These are phyloP conservation scores for Coprinopsis cinerea DNA, from an alignment of 768 basidiomycete species.

Conservation along the genomic window DNA sequence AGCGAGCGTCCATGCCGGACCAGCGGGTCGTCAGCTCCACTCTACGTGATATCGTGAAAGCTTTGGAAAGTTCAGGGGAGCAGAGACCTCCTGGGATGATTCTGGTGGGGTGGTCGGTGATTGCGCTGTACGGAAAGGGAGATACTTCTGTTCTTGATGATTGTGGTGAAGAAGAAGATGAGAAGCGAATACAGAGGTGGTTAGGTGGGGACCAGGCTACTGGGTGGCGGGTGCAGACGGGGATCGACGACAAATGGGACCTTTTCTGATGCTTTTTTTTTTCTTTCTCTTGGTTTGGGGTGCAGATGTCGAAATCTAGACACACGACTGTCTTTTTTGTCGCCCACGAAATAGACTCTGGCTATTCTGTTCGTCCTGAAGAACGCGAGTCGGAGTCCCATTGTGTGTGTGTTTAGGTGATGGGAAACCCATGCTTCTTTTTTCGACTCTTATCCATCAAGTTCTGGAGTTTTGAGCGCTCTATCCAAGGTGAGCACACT, in stretches of 20 bases:
- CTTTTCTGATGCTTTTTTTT: conserved; percentile 10
- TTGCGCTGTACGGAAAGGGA: conserved; percentile 69
- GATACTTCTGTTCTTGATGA: conserved; percentile 69
- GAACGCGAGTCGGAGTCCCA: no score
- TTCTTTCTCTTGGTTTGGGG: neutral
- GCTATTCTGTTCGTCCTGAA: no score
- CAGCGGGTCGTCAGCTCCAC: conserved; percentile 83
- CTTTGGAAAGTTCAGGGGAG: conserved; percentile 69
- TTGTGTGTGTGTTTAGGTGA: no score
- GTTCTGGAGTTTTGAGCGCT: no score
- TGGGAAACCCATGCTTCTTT: no score
- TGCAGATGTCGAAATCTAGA: neutral
- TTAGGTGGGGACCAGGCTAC: conserved; percentile 40
- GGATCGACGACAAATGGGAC: conserved; percentile 43
- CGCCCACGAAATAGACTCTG: no score
- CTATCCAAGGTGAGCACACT: no score
- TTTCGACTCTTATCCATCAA: no score
- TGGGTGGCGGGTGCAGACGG: conserved; percentile 62
- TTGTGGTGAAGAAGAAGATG: conserved; percentile 33
- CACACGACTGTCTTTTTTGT: no score
- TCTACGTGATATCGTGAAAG: conserved; percentile 59
- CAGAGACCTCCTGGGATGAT: conserved; percentile 97
- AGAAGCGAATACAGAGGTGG: conserved; percentile 52
- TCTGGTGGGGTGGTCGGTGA: conserved; percentile 86
- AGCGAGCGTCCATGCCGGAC: conserved; percentile 91